Base-by-base conservation (phyloP, 495 filamentous ascomycete genomes). In the Penicillium cosmopolitanum region DNA sequence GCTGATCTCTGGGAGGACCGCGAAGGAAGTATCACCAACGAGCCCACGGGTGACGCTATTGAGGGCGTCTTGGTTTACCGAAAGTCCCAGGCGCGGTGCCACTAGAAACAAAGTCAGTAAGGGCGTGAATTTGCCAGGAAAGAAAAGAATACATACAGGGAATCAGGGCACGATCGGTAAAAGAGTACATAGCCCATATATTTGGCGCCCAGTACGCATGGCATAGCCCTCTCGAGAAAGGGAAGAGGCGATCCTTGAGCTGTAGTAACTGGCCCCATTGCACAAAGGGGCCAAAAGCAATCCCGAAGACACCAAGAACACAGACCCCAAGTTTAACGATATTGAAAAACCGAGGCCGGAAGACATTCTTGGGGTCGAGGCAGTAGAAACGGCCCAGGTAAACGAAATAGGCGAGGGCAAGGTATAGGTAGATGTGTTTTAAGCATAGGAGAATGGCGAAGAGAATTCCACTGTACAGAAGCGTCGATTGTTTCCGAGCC, bases 121-220 rank as follows among this genome's bases (percentile, higher is more conserved):
- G n/a, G 36, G 5, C 50, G 15, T 19, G 47, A 23, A 36, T 23
- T 13, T 46, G 5, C 3, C 6, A 16, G 18, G 3, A 15, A 13
- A 23, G 0, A 38, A 38, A 55, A 21, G 18, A 55, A 77, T n/a
- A n/a, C 85, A 66, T 76, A 95, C 92, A 70, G 72, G 82, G 84
- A 63, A 98, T 96, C 60, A 98, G 69, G 31, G 89, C 75, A 51
- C 95, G 81, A 64, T 98, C 95, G 0, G 83, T 72, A 65, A 98
- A 96, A 0, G 95, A 97, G 71, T 98, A 98, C 77, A 98, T 84
- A 0, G 95, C 93, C 95, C 95, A 98, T 10, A 97, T 79, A 64
- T 98, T 98, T 2, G 95, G 93, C 3, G 95, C 95, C 95, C 95
- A 98, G 72, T 98, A 98, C 0, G 95, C 95, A 77, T 98, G 95